A percentile compares a stretch with the other conserved stretches of the same genome.
These are phyloP conservation scores for Theileria annulata DNA, from an alignment of 169 alveolate genomes.

Conservation along the genomic window DNA sequence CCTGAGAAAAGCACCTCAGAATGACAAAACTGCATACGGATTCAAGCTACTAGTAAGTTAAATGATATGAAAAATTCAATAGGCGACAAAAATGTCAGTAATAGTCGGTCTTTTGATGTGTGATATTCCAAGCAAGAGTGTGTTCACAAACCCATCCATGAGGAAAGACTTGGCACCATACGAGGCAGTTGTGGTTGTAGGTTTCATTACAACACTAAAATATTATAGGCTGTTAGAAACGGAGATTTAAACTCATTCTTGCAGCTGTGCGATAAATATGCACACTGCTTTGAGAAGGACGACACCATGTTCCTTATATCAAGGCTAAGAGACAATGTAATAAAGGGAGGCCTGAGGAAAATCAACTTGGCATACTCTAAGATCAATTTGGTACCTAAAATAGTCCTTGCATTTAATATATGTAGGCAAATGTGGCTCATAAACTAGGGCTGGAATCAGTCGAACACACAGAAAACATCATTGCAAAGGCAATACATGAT, in stretches of 20 bases:
- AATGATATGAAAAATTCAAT: constrained; percentile 13
- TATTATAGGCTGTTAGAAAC: constrained; percentile 84
- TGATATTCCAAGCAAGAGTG: constrained; percentile 92
- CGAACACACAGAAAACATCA: constrained; percentile 89
- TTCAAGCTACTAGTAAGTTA: constrained; percentile 82
- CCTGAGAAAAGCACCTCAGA: constrained; percentile 92
- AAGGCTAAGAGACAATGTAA: constrained; percentile 92
- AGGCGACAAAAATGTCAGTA: constrained; percentile 88
- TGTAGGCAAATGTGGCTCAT: constrained; percentile 83
- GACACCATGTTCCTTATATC: constrained; percentile 87
- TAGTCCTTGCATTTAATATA: not conserved
- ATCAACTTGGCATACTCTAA: constrained; percentile 90
- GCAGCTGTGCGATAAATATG: constrained; percentile 77
- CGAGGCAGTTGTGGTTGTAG: constrained; percentile 81
- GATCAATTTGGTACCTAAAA: constrained; percentile 79
- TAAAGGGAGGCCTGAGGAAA: constrained; percentile 91
- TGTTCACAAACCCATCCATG: constrained; percentile 84
- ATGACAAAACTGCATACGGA: constrained; percentile 83
- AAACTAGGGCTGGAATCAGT: constrained; percentile 88
- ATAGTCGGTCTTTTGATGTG: constrained; percentile 94
- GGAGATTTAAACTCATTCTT: constrained; percentile 90
- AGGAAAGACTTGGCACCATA: constrained; percentile 86
- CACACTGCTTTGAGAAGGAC: constrained; percentile 79
- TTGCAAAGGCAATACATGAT: constrained; percentile 93
- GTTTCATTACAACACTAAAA: not conserved